phyloP scores from a whole-genome alignment of 1,284 basidiomycete genomes.

The Pseudozyma flocculosa region DNA sequence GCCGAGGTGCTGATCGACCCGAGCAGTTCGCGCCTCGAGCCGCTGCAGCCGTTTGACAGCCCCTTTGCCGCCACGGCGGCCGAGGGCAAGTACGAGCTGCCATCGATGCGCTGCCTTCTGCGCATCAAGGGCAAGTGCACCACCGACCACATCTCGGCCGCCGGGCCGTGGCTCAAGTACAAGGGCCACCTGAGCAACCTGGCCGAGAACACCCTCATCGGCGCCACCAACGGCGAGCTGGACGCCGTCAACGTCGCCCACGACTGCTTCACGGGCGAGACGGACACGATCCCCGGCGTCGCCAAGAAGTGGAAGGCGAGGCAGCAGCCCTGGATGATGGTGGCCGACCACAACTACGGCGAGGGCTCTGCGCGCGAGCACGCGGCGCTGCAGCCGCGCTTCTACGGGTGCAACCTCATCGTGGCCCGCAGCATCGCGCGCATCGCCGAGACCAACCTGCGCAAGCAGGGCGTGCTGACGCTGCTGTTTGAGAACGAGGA shows the following conservation, averaged over 20 bases:
- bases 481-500: conserved; percentile 55
- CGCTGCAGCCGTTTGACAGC: conserved; percentile 80
- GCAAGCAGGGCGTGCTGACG: conserved; percentile 57
- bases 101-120: conserved; percentile 71
- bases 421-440: conserved; percentile 64
- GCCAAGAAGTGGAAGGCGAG: conserved; percentile 52
- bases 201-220: conserved; percentile 78
- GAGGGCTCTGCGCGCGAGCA: conserved; percentile 98
- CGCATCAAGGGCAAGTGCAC: conserved; percentile 95
- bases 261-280: conserved; percentile 41
- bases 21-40: conserved; percentile 68
- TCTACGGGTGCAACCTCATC: conserved; percentile 70
- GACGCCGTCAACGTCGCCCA: conserved; percentile 60
- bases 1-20: conserved; percentile 71
- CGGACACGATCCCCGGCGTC: conserved; percentile 53
- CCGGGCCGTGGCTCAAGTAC: conserved; percentile 85
- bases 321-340: conserved; percentile 74
- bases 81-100: conserved; percentile 70
- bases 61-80: conserved; percentile 65
- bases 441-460: conserved; percentile 67
- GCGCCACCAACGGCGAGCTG: conserved; percentile 59
- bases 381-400: conserved; percentile 92
- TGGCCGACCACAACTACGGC: conserved; percentile 85
- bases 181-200: conserved; percentile 90
- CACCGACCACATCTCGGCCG: conserved; percentile 68